Conservation (phyloP, 2,329 filamentous ascomycete genomes). For the Gremmenia infestans region DNA sequence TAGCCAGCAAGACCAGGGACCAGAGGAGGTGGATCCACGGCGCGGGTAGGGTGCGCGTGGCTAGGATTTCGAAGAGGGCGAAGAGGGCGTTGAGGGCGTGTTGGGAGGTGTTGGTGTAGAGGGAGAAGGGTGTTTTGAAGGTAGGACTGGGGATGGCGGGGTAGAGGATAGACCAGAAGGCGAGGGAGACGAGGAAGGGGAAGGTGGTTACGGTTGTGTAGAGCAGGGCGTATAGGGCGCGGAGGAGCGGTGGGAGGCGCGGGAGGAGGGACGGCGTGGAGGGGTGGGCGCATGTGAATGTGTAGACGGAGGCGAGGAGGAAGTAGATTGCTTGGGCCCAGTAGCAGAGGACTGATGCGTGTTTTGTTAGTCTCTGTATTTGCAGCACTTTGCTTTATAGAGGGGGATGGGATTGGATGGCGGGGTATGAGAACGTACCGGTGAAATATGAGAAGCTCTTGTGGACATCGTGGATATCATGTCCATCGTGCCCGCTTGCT, state of each 20-base stretch:
- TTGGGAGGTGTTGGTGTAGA: conserved; percentile 65
- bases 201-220: conserved; percentile 59
- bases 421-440: conserved; percentile 33
- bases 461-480: conserved; percentile 34
- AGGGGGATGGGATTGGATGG: background rate
- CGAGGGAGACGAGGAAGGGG: conserved; percentile 65
- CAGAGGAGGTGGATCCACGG: conserved; percentile 63
- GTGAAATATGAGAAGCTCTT: conserved; percentile 78
- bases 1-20: conserved; percentile 62
- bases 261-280: conserved; percentile 50
- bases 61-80: conserved; percentile 68
- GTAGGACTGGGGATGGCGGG: conserved; percentile 34
- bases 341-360: conserved; percentile 48
- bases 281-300: conserved; percentile 56
- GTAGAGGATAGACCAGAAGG: conserved; percentile 65
- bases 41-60: conserved; percentile 60
- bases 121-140: conserved; percentile 46
- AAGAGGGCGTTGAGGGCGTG: conserved; percentile 71
- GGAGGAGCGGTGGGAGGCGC: conserved; percentile 54
- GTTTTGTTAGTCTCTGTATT: too few species aligned
- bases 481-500: conserved; percentile 42
- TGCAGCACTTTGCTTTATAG: too few species aligned
- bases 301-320: conserved; percentile 62
- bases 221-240: conserved; percentile 59
- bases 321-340: conserved; percentile 82